These are phyloP conservation scores for Bacterosira constricta DNA, from an alignment of 108 stramenopile genomes.

Conservation along the genomic window DNA sequence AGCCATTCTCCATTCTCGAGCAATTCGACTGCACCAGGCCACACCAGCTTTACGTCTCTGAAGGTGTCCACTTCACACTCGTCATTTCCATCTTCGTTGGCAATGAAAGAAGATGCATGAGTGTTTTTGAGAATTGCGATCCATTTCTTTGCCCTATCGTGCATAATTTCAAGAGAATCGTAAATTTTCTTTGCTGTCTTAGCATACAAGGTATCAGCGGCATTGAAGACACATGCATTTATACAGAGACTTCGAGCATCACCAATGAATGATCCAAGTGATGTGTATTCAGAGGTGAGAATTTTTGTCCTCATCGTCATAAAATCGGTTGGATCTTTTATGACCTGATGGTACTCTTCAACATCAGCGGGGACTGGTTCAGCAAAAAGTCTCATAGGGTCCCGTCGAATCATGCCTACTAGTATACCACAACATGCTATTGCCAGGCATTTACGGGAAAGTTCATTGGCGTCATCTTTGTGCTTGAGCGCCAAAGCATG, in stretches of 20 bases:
- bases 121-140: constrained; percentile 68
- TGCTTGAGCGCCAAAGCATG: constrained; percentile 46
- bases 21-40: constrained; percentile 83
- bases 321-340: constrained; percentile 80
- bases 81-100: constrained; percentile 28
- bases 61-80: constrained; percentile 56
- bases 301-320: constrained; percentile 69
- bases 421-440: constrained; percentile 75
- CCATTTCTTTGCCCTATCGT: constrained; percentile 72
- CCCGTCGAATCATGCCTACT: constrained; percentile 71
- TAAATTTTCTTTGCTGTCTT: constrained; percentile 74
- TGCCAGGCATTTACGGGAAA: constrained; percentile 58
- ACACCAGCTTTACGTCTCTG: constrained; percentile 59
- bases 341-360: constrained; percentile 60
- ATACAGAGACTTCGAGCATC: constrained; percentile 71
- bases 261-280: constrained; percentile 70
- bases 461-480: constrained; percentile 62
- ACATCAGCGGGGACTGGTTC: constrained; percentile 69
- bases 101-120: constrained; percentile 55
- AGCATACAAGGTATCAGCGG: constrained; percentile 76
- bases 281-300: constrained; percentile 55
- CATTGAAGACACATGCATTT: constrained; percentile 78
- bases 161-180: constrained; percentile 63
- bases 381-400: constrained; percentile 80
- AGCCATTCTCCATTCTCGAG: constrained; percentile 69